Evolutionary conservation across 2,329 filamentous ascomycete genomes (phyloP).

Genomic region (Sporothrix dimorphospora): DNA sequence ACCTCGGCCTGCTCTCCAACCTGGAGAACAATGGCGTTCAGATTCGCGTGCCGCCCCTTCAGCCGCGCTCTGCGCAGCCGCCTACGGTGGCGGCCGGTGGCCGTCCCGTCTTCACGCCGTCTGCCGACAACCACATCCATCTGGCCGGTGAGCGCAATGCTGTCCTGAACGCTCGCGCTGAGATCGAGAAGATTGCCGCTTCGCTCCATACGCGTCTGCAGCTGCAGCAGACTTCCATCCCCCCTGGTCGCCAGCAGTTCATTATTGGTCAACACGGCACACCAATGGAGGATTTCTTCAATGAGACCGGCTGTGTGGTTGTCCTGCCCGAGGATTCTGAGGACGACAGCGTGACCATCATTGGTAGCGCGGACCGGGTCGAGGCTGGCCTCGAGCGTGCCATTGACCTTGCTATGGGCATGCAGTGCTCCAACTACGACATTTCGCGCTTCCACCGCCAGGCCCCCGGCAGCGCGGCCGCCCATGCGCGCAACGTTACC

Average conservation of each 20-base stretch:
- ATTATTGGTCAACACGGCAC: slow-evolving; percentile 85
- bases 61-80: slow-evolving; percentile 72
- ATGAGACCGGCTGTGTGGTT: slow-evolving; percentile 87
- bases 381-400: slow-evolving; percentile 77
- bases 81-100: slow-evolving; percentile 64
- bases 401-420: slow-evolving; percentile 84
- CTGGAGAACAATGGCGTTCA: slow-evolving; percentile 78
- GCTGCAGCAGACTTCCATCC: slow-evolving; percentile 78
- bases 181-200: slow-evolving; percentile 77
- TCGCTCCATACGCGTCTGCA: slow-evolving; percentile 76
- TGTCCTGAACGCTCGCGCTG: slow-evolving; percentile 76
- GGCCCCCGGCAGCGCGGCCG: slow-evolving; percentile 70
- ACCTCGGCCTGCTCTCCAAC: slow-evolving; percentile 67
- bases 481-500: slow-evolving; percentile 83
- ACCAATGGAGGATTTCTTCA: slow-evolving; percentile 82
- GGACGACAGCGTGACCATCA: slow-evolving; percentile 80
- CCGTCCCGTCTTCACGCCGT: slow-evolving; percentile 69
- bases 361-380: slow-evolving; percentile 76
- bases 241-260: slow-evolving; percentile 89
- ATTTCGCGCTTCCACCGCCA: slow-evolving; percentile 77
- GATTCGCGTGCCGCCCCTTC: slow-evolving; percentile 80
- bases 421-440: slow-evolving; percentile 84
- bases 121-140: slow-evolving; percentile 75
- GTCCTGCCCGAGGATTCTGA: slow-evolving; percentile 78
- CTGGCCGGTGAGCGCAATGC: slow-evolving; percentile 83